Evolutionary conservation across 176 grass and related monocot genomes (phyloP).

Genomic region (Cenchrus fungigraminus): DNA sequence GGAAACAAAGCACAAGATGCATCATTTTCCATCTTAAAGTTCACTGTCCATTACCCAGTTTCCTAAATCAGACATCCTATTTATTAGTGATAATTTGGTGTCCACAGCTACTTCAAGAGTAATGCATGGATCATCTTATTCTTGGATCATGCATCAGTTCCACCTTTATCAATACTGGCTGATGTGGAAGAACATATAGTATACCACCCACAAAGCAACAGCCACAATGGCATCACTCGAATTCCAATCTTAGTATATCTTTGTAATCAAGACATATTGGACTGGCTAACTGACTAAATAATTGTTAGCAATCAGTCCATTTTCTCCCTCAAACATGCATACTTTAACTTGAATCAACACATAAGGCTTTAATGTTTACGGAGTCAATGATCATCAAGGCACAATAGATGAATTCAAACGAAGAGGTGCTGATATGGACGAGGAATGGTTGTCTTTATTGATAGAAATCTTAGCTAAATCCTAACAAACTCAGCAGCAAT

Average conservation of each 20-base stretch:
- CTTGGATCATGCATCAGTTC: conserved; percentile 12
- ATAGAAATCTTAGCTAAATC: no score
- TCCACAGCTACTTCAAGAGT: neutral
- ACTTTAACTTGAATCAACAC: no score
- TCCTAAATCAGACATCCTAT: no score
- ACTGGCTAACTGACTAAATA: neutral
- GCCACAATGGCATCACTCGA: neutral
- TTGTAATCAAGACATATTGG: neutral
- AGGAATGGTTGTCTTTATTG: no score
- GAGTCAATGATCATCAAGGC: neutral
- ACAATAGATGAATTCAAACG: no score
- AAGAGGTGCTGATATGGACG: no score
- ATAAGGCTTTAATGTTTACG: no score
- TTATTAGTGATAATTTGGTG: neutral
- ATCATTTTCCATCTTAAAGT: conserved; percentile 7
- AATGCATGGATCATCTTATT: neutral
- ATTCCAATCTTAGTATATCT: neutral
- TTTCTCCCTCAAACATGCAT: no score
- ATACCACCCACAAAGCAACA: neutral
- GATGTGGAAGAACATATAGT: neutral
- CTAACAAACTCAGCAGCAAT: no score
- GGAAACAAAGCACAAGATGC: conserved; percentile 7
- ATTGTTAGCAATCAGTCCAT: neutral
- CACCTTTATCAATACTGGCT: neutral
- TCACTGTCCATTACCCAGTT: neutral